Evolutionary conservation across 345 rosid species (phyloP), one percentile per base, ranked within the genome.

Genomic region (Eucalyptus marginata): DNA sequence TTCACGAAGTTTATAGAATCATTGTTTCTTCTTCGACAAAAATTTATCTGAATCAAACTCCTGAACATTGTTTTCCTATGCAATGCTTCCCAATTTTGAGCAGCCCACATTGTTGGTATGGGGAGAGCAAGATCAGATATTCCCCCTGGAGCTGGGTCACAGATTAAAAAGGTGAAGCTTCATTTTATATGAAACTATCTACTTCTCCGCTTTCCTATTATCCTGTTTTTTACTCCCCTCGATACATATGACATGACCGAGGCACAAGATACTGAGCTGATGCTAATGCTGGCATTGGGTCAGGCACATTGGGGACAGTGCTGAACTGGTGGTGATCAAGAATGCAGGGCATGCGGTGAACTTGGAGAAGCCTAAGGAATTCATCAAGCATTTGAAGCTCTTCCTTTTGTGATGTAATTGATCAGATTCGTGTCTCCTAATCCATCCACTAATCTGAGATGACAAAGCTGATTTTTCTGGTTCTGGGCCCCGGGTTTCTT

Each of bases 91-190:
- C 8, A 49, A 49, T 10, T 76, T 85, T 15, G 87, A 92, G 93
- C 93, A 96, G 98, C 95, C 96, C 13, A 93, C 95, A 64, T 92
- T 94, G 85, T 80, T 96, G 52, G 90, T 97, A 44, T 96, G 98
- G 99, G 98, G 99, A 91, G 97, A 96, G 88, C 93, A 94, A 86
- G 99, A 97, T 92, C 94, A 92, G 89, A 89, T 97, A 24, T 97
- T 96, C 90, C 99, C 98, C 4, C 87, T 93, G 89, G 99, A 95
- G 89, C 89, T 97, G 91, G 99, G 92, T n/a, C 91, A 93, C 91
- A 91, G 98, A 94, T 91, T 97, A 89, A 90, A 91, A 91, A 95
- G 96, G 99, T 94, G 52, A 43, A 51, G 17, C 25, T 43, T 47
- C 13, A 68, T 4, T 12, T 49, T 40, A 20, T n/a, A 12, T 54